Conservation (phyloP, 352 stramenopile genomes). For the Peronospora tabacina region DNA sequence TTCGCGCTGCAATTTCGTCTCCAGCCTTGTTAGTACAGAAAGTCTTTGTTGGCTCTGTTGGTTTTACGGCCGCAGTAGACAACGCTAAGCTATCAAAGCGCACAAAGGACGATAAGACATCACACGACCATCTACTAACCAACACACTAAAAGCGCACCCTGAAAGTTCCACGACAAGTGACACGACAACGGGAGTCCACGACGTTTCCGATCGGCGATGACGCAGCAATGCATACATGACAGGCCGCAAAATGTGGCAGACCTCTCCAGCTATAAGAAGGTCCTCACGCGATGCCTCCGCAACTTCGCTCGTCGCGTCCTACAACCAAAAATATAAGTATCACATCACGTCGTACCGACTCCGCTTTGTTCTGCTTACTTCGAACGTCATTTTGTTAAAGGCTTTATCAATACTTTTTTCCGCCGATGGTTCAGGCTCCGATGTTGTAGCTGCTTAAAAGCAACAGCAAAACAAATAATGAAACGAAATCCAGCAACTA, state of each 20-base stretch:
- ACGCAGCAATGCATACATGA: conserved; percentile 64
- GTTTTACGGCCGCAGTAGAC: conserved; percentile 45
- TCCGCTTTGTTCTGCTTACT: conserved; percentile 15
- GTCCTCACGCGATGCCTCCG: conserved; percentile 30
- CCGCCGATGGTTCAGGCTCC: conserved; percentile 19
- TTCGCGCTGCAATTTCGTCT: conserved; percentile 53
- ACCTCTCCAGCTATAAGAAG: conserved; percentile 58
- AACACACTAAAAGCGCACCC: conserved; percentile 30
- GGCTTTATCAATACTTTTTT: conserved; percentile 22
- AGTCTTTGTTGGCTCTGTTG: conserved; percentile 25
- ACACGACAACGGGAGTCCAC: conserved; percentile 51
- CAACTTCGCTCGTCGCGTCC: conserved; percentile 43
- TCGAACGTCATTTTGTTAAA: conserved; percentile 51
- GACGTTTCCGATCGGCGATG: conserved; percentile 45
- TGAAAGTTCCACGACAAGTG: conserved; percentile 50
- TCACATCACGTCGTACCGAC: neutral
- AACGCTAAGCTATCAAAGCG: conserved; percentile 37
- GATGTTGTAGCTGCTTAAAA: conserved; percentile 12
- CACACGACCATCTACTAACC: neutral
- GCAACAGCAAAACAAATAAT: conserved; percentile 3
- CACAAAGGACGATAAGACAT: conserved; percentile 6
- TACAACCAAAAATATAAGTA: conserved; percentile 11
- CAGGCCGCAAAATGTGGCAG: conserved; percentile 67
- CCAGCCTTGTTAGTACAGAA: conserved; percentile 35
- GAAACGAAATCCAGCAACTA: neutral